phyloP scores from a whole-genome alignment of 2,329 filamentous ascomycete genomes.

The Kalmusia sp. region DNA sequence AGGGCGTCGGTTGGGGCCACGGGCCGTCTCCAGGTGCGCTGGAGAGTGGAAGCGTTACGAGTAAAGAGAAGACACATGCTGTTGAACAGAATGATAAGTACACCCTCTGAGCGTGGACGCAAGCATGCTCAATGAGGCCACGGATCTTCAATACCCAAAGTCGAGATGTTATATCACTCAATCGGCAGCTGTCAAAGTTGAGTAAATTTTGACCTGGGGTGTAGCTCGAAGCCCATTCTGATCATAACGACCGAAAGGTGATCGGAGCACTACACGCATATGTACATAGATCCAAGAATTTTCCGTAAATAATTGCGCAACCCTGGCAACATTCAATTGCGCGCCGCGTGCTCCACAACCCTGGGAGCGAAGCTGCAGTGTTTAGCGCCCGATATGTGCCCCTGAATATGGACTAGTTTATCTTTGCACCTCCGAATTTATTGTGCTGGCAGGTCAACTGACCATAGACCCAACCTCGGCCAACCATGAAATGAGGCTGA shows the following conservation, averaged over 20 bases:
- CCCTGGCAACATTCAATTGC: neutral
- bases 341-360: slow-evolving; percentile 2
- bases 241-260: slow-evolving; percentile 8
- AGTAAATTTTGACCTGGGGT: too few relatives aligned
- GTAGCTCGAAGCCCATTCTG: too few relatives aligned
- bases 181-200: too few relatives aligned
- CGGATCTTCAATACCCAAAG: too few relatives aligned
- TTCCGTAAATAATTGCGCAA: neutral
- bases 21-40: slow-evolving; percentile 11
- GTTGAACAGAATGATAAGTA: slow-evolving; percentile 18
- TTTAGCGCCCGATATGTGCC: neutral
- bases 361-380: neutral
- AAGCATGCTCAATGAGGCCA: too few relatives aligned
- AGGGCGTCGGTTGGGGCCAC: slow-evolving; percentile 15
- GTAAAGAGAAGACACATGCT: slow-evolving; percentile 17
- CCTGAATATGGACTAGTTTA: neutral
- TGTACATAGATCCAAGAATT: neutral
- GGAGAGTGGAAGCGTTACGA: slow-evolving; percentile 21
- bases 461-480: too few relatives aligned
- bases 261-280: neutral
- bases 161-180: too few relatives aligned
- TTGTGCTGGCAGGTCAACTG: too few relatives aligned
- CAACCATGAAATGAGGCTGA: too few relatives aligned
- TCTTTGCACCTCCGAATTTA: neutral
- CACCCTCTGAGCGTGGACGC: slow-evolving; percentile 7